Base-by-base conservation (phyloP, 306 rosid species). In the Hippophae tibetana region DNA sequence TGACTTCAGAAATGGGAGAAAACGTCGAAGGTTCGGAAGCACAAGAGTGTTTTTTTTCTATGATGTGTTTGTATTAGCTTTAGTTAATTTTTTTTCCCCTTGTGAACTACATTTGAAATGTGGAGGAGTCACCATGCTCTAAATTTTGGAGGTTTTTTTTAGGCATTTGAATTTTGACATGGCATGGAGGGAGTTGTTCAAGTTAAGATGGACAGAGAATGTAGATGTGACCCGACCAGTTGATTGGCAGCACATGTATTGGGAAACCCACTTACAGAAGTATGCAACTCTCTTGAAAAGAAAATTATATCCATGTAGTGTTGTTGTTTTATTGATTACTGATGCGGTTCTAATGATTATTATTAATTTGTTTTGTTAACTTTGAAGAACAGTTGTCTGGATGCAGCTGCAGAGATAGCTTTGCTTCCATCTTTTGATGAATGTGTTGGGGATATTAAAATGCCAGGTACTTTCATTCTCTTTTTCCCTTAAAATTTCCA, bases 221-320 rank as follows among this genome's bases (percentile, higher is more conserved):
- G 60, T 70, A 11, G 12, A 69, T 57, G 31, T 27, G 60, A 81
- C 47, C 56, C 72, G 72, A 53, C 69, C 76, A 14, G 59, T 52
- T 27, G 92, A 85, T 53, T 92, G 96, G 96, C 86, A 68, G 67
- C 84, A 79, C 69, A 72, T 59, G 8, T 92, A 92, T 65, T 92
- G 98, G 95, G 96, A 87, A 71, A 62, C 78, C 27, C 95, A 92
- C 78, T 66, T 92, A 70, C 98, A 92, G 70, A 75, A 79, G 96
- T 92, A 74, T 67, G 64, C 52, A 42, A 25, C 44, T 41, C 54
- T 52, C 62, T 59, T 25, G 18, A 18, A 13, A 49, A 66, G 58
- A 47, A 56, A 8, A 50, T 13, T 53, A 40, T 38, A 45, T 6
- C 6, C 12, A 10, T 63, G 0, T 27, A 42, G 14, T 58, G 5